phyloP scores from a whole-genome alignment of 2,329 filamentous ascomycete genomes.

The Niveomyces coronatus region DNA sequence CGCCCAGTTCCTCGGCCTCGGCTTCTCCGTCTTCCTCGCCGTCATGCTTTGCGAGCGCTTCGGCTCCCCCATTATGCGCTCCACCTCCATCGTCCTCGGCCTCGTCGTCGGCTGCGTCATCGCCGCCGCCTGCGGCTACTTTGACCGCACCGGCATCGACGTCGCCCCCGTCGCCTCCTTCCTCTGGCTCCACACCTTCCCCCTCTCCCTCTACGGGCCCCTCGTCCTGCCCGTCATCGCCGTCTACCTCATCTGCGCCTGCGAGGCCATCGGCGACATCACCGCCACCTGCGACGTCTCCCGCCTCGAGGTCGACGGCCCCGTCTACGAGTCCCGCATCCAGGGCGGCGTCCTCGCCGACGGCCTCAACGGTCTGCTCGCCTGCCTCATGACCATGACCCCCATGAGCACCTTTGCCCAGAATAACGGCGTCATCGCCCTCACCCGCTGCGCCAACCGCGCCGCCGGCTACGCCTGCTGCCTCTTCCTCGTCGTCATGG shows the following conservation, averaged over 20 bases:
- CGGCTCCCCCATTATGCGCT: slow-evolving; percentile 77
- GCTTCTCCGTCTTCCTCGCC: slow-evolving; percentile 69
- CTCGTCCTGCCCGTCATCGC: slow-evolving; percentile 62
- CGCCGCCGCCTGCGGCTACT: slow-evolving; percentile 68
- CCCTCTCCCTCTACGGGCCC: slow-evolving; percentile 59
- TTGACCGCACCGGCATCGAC: slow-evolving; percentile 62
- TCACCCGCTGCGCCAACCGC: slow-evolving; percentile 73
- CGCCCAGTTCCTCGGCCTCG: slow-evolving; percentile 66
- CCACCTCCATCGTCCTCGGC: slow-evolving; percentile 63
- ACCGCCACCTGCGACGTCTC: slow-evolving; percentile 76
- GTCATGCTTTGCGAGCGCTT: slow-evolving; percentile 76
- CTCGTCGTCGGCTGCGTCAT: slow-evolving; percentile 69
- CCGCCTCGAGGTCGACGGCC: slow-evolving; percentile 61
- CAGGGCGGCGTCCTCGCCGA: slow-evolving; percentile 73
- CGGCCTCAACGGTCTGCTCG: slow-evolving; percentile 63
- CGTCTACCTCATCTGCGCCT: slow-evolving; percentile 62
- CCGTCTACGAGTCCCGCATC: slow-evolving; percentile 63
- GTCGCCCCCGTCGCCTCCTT: slow-evolving; percentile 62
- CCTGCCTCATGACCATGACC: slow-evolving; percentile 67
- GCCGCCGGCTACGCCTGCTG: slow-evolving; percentile 71
- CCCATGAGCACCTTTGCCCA: slow-evolving; percentile 75
- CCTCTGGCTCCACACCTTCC: slow-evolving; percentile 71
- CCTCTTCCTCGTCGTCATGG: slow-evolving; percentile 70
- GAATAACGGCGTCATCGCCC: slow-evolving; percentile 75
- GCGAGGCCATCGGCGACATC: slow-evolving; percentile 72